Evolutionary conservation across 2,329 filamentous ascomycete species (phyloP).

Genomic region (Apiospora hydei): DNA sequence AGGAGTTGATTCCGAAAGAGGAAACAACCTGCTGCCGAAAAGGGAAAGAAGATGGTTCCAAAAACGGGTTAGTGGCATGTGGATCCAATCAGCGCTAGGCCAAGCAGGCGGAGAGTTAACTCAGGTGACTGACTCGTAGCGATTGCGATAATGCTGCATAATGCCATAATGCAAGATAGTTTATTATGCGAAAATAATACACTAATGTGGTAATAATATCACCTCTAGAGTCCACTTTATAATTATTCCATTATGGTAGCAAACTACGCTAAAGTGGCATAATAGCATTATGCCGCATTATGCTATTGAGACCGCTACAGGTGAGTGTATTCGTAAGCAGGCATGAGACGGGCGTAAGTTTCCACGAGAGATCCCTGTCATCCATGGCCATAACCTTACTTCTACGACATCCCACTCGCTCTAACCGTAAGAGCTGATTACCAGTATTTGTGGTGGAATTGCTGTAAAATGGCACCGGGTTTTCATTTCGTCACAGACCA

Average conservation of each 20-base stretch:
- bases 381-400: neutral
- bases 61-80: neutral
- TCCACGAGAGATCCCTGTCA: neutral
- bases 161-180: too few species aligned
- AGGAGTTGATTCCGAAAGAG: neutral
- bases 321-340: neutral
- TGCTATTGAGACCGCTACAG: neutral
- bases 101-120: neutral
- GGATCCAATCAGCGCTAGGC: neutral
- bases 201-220: too few species aligned
- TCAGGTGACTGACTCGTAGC: too few species aligned
- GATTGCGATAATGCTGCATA: too few species aligned
- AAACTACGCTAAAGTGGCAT: too few species aligned
- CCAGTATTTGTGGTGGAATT: neutral
- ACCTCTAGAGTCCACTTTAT: too few species aligned
- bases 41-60: neutral
- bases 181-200: too few species aligned
- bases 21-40: neutral
- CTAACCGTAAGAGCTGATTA: neutral
- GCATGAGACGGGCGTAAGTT: neutral
- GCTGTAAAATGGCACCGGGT: neutral
- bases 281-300: too few species aligned
- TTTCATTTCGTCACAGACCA: neutral
- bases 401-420: neutral
- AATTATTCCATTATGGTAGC: too few species aligned